Conservation (phyloP, 768 basidiomycete genomes). For the Coprinopsis sp. region DNA sequence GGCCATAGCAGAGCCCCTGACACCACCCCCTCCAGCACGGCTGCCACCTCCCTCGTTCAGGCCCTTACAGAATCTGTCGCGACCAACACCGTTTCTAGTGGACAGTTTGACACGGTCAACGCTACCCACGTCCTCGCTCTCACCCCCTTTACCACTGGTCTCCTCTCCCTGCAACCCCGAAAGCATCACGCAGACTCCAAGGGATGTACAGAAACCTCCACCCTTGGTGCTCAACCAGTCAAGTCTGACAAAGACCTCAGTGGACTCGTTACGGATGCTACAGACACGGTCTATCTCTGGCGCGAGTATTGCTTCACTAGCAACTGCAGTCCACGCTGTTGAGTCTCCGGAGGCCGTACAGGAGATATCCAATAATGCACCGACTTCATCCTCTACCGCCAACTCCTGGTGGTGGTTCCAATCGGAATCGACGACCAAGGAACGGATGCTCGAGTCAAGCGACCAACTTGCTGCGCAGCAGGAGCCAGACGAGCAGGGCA, state of each 20-base stretch:
- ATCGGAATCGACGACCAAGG: constrained; percentile 39
- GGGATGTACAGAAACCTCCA: constrained; percentile 21
- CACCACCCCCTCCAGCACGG: constrained; percentile 40
- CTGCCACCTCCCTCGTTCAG: constrained; percentile 34
- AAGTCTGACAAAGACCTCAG: constrained; percentile 41
- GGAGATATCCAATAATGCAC: not conserved
- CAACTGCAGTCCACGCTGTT: constrained; percentile 19
- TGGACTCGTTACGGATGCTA: constrained; percentile 55
- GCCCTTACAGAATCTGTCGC: constrained; percentile 27
- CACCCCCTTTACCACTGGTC: constrained; percentile 31
- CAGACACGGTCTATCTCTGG: constrained; percentile 18
- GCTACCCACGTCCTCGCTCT: constrained; percentile 58
- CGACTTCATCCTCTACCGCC: constrained; percentile 15
- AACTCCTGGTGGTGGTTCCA: constrained; percentile 51
- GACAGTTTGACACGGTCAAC: constrained; percentile 55
- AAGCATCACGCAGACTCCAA: constrained; percentile 8
- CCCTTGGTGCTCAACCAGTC: constrained; percentile 36
- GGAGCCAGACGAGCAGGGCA: constrained; percentile 32
- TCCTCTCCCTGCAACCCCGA: constrained; percentile 7
- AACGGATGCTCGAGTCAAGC: constrained; percentile 45
- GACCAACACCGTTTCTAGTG: constrained; percentile 51
- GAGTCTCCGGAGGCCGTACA: constrained; percentile 9
- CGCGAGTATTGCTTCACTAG: not conserved
- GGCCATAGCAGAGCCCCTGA: constrained; percentile 41
- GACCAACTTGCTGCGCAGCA: constrained; percentile 44